Evolutionary conservation across 2,329 filamentous ascomycete genomes (phyloP).

Genomic region (Fusarium tuaranense): DNA sequence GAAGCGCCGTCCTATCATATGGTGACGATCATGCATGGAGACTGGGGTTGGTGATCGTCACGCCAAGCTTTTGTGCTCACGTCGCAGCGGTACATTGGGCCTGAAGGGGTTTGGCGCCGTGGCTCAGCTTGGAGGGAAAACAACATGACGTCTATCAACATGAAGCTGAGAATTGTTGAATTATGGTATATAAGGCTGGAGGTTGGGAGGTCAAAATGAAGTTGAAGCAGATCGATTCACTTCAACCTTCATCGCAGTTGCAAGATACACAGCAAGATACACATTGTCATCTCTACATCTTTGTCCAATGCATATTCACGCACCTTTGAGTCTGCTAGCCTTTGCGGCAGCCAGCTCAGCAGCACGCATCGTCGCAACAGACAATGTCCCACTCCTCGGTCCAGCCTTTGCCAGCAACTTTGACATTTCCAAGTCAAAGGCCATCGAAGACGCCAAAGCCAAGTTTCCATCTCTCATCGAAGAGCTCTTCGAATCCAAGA

Average conservation of each 20-base stretch:
- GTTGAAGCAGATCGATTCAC: not conserved
- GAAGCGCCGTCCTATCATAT: not conserved
- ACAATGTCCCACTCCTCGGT: constrained; percentile 37
- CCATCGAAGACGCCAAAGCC: constrained; percentile 14
- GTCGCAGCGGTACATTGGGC: not conserved
- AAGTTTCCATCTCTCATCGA: constrained; percentile 27
- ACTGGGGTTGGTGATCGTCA: not conserved
- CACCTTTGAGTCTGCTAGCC: not conserved
- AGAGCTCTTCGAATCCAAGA: not conserved
- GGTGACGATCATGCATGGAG: not conserved
- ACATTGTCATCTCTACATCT: not conserved
- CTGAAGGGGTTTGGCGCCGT: not conserved
- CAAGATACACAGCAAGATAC: not conserved
- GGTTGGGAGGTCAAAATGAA: not conserved
- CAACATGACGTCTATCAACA: not conserved
- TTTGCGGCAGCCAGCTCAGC: not conserved
- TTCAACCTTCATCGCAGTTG: not conserved
- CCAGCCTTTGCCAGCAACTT: constrained; percentile 38
- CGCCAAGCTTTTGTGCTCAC: not conserved
- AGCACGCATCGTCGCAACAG: constrained; percentile 16
- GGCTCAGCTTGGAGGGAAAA: not conserved
- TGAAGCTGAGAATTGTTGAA: not conserved
- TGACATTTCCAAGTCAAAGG: constrained; percentile 19
- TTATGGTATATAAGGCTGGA: not conserved
- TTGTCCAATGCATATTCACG: not conserved